phyloP scores from a whole-genome alignment of 2,329 filamentous ascomycete genomes.

The Colletotrichum navitas region DNA sequence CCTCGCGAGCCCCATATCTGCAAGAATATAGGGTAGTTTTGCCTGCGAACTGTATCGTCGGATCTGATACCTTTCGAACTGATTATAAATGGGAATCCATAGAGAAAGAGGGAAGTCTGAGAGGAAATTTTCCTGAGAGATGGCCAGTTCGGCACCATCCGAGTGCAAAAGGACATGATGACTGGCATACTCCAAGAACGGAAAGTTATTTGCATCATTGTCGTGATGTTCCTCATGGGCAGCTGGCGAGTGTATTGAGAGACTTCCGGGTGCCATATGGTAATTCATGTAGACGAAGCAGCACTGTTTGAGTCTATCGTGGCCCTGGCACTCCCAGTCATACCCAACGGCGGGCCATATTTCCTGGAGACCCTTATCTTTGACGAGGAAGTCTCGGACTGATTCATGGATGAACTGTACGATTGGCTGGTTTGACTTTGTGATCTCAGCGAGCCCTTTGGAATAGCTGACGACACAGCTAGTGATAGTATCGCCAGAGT shows the following conservation, averaged over 20 bases:
- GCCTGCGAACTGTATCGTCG: slow-evolving; percentile 46
- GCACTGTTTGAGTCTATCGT: slow-evolving; percentile 59
- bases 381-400: slow-evolving; percentile 61
- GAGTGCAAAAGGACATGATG: slow-evolving; percentile 57
- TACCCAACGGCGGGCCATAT: slow-evolving; percentile 51
- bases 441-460: slow-evolving; percentile 63
- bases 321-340: slow-evolving; percentile 51
- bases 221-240: neutral
- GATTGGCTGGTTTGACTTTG: slow-evolving; percentile 45
- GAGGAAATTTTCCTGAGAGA: slow-evolving; percentile 50
- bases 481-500: slow-evolving; percentile 48
- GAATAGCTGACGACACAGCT: slow-evolving; percentile 57
- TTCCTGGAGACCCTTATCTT: slow-evolving; percentile 47
- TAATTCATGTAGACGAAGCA: slow-evolving; percentile 56
- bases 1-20: slow-evolving; percentile 45
- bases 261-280: neutral
- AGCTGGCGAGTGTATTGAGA: neutral
- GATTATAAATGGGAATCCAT: slow-evolving; percentile 51
- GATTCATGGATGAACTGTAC: slow-evolving; percentile 69
- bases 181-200: slow-evolving; percentile 62
- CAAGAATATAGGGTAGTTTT: slow-evolving; percentile 53
- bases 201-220: slow-evolving; percentile 46
- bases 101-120: slow-evolving; percentile 44
- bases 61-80: slow-evolving; percentile 46
- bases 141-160: slow-evolving; percentile 49